A percentile compares a stretch with the other conserved stretches of the same genome.
These are phyloP conservation scores for Leccinum disarticulatum DNA, from an alignment of 768 basidiomycete genomes.

Conservation along the genomic window DNA sequence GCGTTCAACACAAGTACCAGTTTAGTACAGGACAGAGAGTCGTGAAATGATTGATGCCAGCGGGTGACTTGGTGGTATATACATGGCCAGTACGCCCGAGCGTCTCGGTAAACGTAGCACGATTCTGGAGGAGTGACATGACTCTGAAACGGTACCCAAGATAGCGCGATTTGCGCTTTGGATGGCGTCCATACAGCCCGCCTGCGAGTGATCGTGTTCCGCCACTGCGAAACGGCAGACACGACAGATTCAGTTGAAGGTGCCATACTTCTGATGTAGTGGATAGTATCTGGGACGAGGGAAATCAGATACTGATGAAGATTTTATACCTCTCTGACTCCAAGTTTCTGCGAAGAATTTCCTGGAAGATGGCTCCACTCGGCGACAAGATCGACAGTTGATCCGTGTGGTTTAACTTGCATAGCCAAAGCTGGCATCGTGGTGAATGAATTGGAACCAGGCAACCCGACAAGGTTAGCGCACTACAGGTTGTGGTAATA, in stretches of 20 bases:
- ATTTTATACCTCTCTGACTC: no score
- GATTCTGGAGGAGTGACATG: not conserved
- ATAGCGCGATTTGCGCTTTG: not conserved
- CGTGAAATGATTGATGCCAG: no score
- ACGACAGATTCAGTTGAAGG: not conserved
- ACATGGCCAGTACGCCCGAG: not conserved
- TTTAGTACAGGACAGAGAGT: no score
- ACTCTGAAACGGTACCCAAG: not conserved
- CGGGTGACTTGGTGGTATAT: not conserved
- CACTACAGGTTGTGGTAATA: no score
- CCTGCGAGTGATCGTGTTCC: not conserved
- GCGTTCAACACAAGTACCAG: not conserved
- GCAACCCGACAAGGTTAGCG: no score
- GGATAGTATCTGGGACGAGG: not conserved
- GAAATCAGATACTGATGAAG: not conserved
- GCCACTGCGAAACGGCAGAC: not conserved
- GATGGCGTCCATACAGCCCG: not conserved
- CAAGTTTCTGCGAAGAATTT: not conserved
- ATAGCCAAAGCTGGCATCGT: no score
- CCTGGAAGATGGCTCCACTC: not conserved
- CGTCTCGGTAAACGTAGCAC: not conserved
- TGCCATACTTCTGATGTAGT: conserved; percentile 3
- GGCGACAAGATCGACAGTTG: no score
- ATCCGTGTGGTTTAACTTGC: no score
- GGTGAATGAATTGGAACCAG: no score